Base-by-base conservation (phyloP, 768 basidiomycete species). In the Pisolithus albus region DNA sequence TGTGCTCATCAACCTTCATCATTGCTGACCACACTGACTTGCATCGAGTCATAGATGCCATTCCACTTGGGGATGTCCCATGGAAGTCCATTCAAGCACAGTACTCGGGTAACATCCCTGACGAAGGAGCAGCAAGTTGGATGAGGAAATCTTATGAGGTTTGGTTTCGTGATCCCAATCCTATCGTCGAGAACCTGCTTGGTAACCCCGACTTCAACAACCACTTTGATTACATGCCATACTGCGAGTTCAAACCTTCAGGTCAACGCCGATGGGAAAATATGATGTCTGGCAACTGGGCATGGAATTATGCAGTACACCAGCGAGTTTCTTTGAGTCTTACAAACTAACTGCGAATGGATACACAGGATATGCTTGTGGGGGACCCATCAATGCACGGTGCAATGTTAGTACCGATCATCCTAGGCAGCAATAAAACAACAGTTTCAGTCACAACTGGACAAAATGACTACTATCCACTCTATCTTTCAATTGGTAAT, bases 321-420 rank as follows among this genome's bases (percentile, higher is more conserved):
- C n/a, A n/a, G n/a, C n/a, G 21, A 16, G 21, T 42, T 23, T 42
- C 23, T 8, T 7, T 21, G 23, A 23, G 19, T 5, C 10, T 8
- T 4, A 6, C 7, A 1, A 41, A 19, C 40, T 41, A 10, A 19
- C 4, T 49, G 23, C 42, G 71, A 2, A 70, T 71, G 65, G 70
- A 67, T 42, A 18, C 34, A 7, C 24, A 68, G 68, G 59, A 67
- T 51, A 57, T 47, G 8, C 64, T 67, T 52, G 48, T 60, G 0
- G 23, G 26, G 26, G 55, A 61, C 46, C 45, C 47, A 2, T 13
- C 19, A 4, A 57, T 52, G 1, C 54, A 62, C 32, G 60, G 59
- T 4, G 44, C 56, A 0, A 54, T 52, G 43, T 38, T 52, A 1
- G 52, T 51, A 8, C 49, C 48, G 3, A 47, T 54, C 18, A 56